Evolutionary conservation across 805 yeast genomes (phyloP).

Genomic region (Candida boleticola): DNA sequence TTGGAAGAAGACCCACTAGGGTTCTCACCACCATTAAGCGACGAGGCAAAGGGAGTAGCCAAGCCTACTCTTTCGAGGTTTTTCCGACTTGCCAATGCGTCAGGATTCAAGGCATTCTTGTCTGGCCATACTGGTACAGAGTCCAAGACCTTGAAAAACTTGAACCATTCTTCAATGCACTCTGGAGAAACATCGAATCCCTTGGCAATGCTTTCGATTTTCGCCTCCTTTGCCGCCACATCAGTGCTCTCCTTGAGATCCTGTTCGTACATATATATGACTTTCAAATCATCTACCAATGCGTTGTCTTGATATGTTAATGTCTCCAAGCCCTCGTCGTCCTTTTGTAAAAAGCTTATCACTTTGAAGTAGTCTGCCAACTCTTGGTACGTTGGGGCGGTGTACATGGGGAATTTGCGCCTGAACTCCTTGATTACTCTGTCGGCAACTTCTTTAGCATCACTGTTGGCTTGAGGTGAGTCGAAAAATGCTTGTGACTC

Average conservation of each 20-base stretch:
- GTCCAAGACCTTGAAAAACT: slow-evolving; percentile 25
- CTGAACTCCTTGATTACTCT: background rate
- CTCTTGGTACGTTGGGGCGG: background rate
- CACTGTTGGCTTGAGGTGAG: background rate
- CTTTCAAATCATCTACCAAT: background rate
- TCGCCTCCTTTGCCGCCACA: background rate
- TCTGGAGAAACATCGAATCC: slow-evolving; percentile 12
- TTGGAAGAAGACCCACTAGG: background rate
- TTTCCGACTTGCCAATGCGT: background rate
- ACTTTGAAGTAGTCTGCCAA: background rate
- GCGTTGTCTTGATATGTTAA: background rate
- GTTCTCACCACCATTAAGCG: background rate
- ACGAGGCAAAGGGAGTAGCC: background rate
- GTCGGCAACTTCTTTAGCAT: slow-evolving; percentile 7
- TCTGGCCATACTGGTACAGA: slow-evolving; percentile 11
- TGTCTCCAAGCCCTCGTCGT: background rate
- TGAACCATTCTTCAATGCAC: slow-evolving; percentile 26
- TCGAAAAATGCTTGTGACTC: background rate
- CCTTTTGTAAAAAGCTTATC: background rate
- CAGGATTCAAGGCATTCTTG: background rate
- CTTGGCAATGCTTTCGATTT: slow-evolving; percentile 7
- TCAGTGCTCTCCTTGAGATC: background rate
- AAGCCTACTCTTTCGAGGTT: background rate
- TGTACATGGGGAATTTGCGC: background rate
- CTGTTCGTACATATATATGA: background rate